These are phyloP conservation scores for Talaromyces islandicus DNA, from an alignment of 2,329 filamentous ascomycete species.

Conservation along the genomic window DNA sequence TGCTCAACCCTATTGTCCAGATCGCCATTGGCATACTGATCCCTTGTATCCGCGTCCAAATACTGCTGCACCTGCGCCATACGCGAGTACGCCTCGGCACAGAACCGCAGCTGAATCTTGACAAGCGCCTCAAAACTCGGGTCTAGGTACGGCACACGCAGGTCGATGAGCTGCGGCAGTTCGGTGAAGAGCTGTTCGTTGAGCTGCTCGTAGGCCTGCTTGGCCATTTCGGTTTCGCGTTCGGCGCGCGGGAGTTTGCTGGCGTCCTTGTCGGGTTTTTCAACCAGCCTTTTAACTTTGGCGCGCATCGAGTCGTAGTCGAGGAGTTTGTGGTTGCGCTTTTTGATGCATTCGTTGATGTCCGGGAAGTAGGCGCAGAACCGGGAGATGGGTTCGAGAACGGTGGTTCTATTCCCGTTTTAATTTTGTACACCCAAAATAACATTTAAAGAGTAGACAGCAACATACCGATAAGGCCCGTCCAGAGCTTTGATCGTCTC, in stretches of 20 bases:
- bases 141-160: conserved; percentile 94
- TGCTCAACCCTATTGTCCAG: conserved; percentile 89
- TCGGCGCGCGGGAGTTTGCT: conserved; percentile 93
- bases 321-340: conserved; percentile 95
- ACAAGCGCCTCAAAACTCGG: conserved; percentile 96
- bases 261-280: conserved; percentile 98
- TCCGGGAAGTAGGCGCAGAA: conserved; percentile 99
- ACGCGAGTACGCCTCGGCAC: conserved; percentile 90
- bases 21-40: conserved; percentile 91
- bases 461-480: conserved; percentile 72
- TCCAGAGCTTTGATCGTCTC: conserved; percentile 98
- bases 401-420: conserved; percentile 66
- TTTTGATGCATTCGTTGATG: conserved; percentile 99
- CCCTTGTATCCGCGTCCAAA: conserved; percentile 87
- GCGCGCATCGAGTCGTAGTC: conserved; percentile 95
- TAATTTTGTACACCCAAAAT: conserved; percentile 6
- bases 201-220: conserved; percentile 86
- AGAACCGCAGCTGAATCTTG: conserved; percentile 97
- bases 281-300: conserved; percentile 92
- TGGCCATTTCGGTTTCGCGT: conserved; percentile 93
- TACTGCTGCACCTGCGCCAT: conserved; percentile 99
- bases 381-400: conserved; percentile 88
- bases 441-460: not conserved
- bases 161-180: conserved; percentile 89
- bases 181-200: conserved; percentile 94